Conservation (phyloP, 768 basidiomycete species). For the Rhizopogon vesiculosus region DNA sequence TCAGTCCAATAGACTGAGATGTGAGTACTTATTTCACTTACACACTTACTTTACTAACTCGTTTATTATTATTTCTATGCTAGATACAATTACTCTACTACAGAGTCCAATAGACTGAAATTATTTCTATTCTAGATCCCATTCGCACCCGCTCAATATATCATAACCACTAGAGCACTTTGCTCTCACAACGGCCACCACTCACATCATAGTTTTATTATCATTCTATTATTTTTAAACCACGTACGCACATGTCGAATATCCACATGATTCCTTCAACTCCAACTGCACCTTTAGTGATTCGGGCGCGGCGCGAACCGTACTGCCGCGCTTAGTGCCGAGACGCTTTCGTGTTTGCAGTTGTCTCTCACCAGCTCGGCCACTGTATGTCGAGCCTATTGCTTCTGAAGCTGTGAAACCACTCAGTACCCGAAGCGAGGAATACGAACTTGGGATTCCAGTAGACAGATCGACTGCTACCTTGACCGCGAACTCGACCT, state of each 20-base stretch:
- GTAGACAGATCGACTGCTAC: conserved; percentile 29
- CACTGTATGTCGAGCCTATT: conserved; percentile 23
- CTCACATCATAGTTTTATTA: no score
- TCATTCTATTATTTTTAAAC: no score
- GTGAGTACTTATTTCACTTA: no score
- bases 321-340: conserved; percentile 21
- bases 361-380: conserved; percentile 19
- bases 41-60: no score
- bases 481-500: conserved; percentile 38
- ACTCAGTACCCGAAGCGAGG: conserved; percentile 36
- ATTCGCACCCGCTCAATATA: no score
- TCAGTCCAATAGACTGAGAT: no score
- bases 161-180: no score
- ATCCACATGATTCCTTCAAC: background rate
- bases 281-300: background rate
- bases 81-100: no score
- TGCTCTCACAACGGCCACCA: no score
- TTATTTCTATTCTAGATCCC: no score
- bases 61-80: no score
- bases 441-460: conserved; percentile 38
- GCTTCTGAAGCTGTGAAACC: conserved; percentile 29
- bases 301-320: conserved; percentile 34
- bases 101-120: no score
- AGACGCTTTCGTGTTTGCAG: conserved; percentile 19
- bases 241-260: background rate